Base-by-base conservation (phyloP, 106 monocot genomes). In the Dendrobium huoshanense region DNA sequence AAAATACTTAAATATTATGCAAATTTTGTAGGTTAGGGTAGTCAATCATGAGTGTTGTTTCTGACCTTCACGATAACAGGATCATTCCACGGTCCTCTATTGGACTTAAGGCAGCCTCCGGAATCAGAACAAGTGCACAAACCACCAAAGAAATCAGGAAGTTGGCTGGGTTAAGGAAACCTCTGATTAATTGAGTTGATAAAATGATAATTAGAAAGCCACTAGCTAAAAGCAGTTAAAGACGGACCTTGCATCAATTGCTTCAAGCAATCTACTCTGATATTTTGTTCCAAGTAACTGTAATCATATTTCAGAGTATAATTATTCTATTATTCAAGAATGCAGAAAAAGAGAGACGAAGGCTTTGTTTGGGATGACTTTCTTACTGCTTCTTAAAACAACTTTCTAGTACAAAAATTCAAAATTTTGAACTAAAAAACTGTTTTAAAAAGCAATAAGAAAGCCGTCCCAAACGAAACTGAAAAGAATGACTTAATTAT, bases 241-340 rank as follows among this genome's bases (percentile, higher is more conserved):
- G 10, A 33, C 81, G n/a, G n/a, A 95, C 98, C 95, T 93, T 80
- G 91, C 81, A 64, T 93, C 92, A 78, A 99, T 93, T 48, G 82
- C 84, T 85, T 99, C 98, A 54, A 99, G 88, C 48, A 99, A 81
- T 88, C 84, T 99, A 67, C 80, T 84, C 29, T 99, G 98, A 79
- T 83, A 99, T 84, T 93, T 93, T 29, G 82, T 88, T 86, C 98
- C 98, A 16, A 99, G 79, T 29, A 99, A 95, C 98, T 99, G 84
- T 33, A 41, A 64, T 43, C 17, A 24, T 13, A 55, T 41, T 75
- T 43, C 42, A 81, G 7, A 48, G 27, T 48, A 47, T 51, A 25
- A 76, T 9, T 24, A 76, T 3, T 20, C 10, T 19, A 42, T 19
- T 3, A 41, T 18, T 17, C 49, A 48, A 24, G 22, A 2, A 9